Evolutionary conservation across 192 early-diverging fungal species (phyloP).

Genomic region (Coemansia sp.): DNA sequence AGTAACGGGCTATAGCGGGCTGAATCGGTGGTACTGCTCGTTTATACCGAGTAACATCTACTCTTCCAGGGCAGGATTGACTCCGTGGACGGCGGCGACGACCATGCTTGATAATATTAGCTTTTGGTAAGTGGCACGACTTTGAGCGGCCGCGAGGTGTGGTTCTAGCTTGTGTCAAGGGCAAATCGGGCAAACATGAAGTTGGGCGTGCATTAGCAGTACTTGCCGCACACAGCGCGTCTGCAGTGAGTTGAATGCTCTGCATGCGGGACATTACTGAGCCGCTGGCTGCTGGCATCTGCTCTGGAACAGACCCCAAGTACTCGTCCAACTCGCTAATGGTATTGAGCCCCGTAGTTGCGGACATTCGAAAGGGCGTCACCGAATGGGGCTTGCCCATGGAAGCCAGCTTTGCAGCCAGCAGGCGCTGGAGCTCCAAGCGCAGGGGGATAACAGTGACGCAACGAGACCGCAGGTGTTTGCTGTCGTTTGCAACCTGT

Average conservation of each 20-base stretch:
- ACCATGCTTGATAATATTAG: not conserved
- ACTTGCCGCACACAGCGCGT: not conserved
- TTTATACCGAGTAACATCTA: conserved; percentile 3
- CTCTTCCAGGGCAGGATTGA: conserved; percentile 15
- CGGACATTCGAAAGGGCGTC: not conserved
- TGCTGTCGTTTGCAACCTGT: not conserved
- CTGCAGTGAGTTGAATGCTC: not conserved
- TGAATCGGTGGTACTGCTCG: conserved; percentile 18
- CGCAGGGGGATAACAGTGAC: conserved; percentile 38
- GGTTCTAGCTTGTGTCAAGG: not conserved
- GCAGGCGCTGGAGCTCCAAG: conserved; percentile 38
- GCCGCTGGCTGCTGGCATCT: not conserved
- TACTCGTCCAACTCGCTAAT: not conserved
- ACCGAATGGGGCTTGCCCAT: not conserved
- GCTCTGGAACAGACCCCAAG: not conserved
- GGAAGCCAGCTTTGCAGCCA: conserved; percentile 9
- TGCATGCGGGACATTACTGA: not conserved
- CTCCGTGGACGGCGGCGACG: conserved; percentile 10
- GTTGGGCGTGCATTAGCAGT: not conserved
- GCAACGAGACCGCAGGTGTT: conserved; percentile 14
- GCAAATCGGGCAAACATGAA: not conserved
- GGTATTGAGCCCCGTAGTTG: not conserved
- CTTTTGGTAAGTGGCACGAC: not conserved
- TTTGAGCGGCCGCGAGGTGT: not conserved
- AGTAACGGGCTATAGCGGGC: conserved; percentile 24